Base-by-base conservation (phyloP, 202 grass and related monocot genomes). In the Cymbopogon flexuosus region DNA sequence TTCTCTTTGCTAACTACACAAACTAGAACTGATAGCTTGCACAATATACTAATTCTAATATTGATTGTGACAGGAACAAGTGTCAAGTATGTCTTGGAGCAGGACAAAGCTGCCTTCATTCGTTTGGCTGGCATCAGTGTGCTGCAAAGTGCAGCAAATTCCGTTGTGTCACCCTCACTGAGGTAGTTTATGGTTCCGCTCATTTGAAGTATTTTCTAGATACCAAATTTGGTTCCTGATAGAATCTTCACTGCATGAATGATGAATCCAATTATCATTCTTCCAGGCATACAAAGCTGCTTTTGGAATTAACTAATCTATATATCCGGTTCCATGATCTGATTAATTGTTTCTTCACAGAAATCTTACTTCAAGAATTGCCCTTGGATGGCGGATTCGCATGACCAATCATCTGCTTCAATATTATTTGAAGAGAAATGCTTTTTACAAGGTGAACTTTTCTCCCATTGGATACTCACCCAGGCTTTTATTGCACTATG, bases 121-220 rank as follows among this genome's bases (percentile, higher is more conserved):
- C 81, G 84, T 45, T 87, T 98, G 84, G 91, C 78, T 83, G 92
- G 90, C 60, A 89, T 93, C 43, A 98, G 95, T 84, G 75, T 98
- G 79, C 90, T 98, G 87, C 95, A 98, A 93, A 98, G 95, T 88
- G 92, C 92, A 8, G 95, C 95, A 75, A 94, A 94, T 84, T 91
- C 95, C 70, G 75, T 98, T 49, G 95, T 98, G 46, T 87, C 95
- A 84, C 95, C 95, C 77, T 91, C 95, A 75, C 76, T 98, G 41
- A 93, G 92, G 95, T 94, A 83, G 64, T 18, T 72, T 77, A 2
- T 49, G 7, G 82, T 81, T 81, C 3, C 16, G 6, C 5, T 34
- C 33, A 81, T 66, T 76, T 72, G 46, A 73, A 78, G 30, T 65
- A 22, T 46, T 74, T 80, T 58, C 2, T 37, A 52, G 18, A 65